Evolutionary conservation across 2,329 filamentous ascomycete species (phyloP).

Genomic region (Microsporum ferrugineum): DNA sequence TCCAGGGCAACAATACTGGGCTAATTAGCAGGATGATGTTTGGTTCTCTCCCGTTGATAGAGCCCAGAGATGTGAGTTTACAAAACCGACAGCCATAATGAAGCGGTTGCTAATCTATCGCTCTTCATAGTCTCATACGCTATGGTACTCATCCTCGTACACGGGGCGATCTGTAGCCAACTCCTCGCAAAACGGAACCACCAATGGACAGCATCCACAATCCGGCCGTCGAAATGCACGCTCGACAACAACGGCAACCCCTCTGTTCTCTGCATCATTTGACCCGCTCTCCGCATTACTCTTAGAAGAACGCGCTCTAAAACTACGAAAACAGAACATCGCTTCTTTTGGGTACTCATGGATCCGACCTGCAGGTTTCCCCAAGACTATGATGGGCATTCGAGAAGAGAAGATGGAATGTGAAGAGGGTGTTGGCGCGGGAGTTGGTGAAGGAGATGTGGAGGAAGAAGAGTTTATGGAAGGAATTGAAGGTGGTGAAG

Average conservation of each 20-base stretch:
- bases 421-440: constrained; percentile 67
- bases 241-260: constrained; percentile 18
- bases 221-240: constrained; percentile 34
- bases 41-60: constrained; percentile 53
- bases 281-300: constrained; percentile 57
- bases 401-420: constrained; percentile 81
- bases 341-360: constrained; percentile 78
- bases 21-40: constrained; percentile 39
- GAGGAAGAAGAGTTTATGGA: constrained; percentile 37
- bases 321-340: constrained; percentile 67
- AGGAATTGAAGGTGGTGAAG: constrained; percentile 14
- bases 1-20: background rate
- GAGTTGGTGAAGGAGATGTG: constrained; percentile 63
- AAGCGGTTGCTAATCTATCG: background rate
- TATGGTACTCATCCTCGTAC: constrained; percentile 58
- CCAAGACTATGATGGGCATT: constrained; percentile 81
- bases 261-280: constrained; percentile 35
- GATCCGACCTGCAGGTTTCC: constrained; percentile 78
- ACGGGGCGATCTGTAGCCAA: background rate
- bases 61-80: constrained; percentile 52
- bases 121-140: constrained; percentile 50
- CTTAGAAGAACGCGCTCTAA: constrained; percentile 65
- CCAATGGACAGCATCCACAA: constrained; percentile 22
- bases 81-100: constrained; percentile 23
- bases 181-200: background rate